Evolutionary conservation across 2,329 filamentous ascomycete genomes (phyloP), one percentile per base, ranked within the genome.

Genomic region (Stylonectria norvegica): DNA sequence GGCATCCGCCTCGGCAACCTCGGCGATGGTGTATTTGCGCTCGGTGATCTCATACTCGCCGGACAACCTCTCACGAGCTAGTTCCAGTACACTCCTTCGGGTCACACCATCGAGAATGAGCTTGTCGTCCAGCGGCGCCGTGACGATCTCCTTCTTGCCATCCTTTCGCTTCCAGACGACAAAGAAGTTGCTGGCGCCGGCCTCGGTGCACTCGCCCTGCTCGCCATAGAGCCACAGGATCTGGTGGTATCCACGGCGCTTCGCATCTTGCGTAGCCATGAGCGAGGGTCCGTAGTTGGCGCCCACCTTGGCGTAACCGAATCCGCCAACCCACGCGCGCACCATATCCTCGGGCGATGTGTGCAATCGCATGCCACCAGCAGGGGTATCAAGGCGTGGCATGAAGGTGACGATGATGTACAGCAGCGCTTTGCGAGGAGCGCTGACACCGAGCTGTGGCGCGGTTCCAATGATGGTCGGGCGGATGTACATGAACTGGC

Each of bases 141-240:
- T 96, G 40, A 95, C 73, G 20, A 96, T 73, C 53, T 83, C 76
- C 60, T 73, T 77, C 33, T 75, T 77, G 49, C 63, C 64, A 23
- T 67, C 64, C 53, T 61, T 65, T 40, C 64, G 63, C 59, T 73
- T 76, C 86, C 85, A 89, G 10, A 95, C 71, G 6, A 95, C 73
- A 59, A 96, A 95, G 69, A 95, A 95, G 68, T 96, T 96, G 58
- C 81, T 87, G 10, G 89, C 90, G 4, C 90, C 90, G 2, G 90
- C 90, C 70, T 96, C 90, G 2, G 90, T 96, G 49, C 94, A 89
- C 60, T 80, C 79, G 37, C 78, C 79, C 53, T 91, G 75, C 28
- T 78, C 65, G 2, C 89, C 89, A 58, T 95, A 93, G 36, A 96
- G 75, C 90, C 90, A 96, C n/a, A 96, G 76, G 40, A 96, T 85